phyloP scores from a whole-genome alignment of 352 stramenopile species.

The Peronosclerospora sorghi region DNA sequence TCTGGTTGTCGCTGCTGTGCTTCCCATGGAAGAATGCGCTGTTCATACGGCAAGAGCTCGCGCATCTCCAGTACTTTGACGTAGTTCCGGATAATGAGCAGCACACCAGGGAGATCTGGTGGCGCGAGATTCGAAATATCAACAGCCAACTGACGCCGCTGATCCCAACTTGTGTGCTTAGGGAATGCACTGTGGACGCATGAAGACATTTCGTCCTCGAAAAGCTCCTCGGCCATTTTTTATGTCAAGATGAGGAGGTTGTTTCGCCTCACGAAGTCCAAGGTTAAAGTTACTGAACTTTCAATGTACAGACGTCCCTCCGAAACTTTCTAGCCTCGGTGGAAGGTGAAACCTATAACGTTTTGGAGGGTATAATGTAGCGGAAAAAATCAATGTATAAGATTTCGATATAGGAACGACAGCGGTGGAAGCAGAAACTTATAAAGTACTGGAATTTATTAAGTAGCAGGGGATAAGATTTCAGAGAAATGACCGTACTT shows the following conservation, averaged over 20 bases:
- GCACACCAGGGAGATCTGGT: slow-evolving; percentile 48
- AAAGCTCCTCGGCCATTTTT: slow-evolving; percentile 20
- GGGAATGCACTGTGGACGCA: slow-evolving; percentile 9
- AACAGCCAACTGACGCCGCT: slow-evolving; percentile 41
- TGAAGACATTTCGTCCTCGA: slow-evolving; percentile 11
- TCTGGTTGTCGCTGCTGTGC: slow-evolving; percentile 1
- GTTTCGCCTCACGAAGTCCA: no score
- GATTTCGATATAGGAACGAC: no score
- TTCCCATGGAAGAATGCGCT: slow-evolving; percentile 17
- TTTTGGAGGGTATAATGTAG: no score
- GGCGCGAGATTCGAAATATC: slow-evolving; percentile 65
- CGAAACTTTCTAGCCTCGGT: no score
- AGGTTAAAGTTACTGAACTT: no score
- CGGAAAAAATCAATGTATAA: no score
- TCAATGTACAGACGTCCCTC: no score
- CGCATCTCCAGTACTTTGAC: slow-evolving; percentile 20
- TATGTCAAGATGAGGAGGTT: no score
- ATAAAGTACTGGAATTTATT: no score
- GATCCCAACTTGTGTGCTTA: slow-evolving; percentile 48
- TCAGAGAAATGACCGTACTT: not conserved
- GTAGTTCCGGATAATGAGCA: slow-evolving; percentile 49
- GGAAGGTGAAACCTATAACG: no score
- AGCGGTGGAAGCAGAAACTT: not conserved
- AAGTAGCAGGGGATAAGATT: no score
- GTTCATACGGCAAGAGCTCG: slow-evolving; percentile 13